These are phyloP conservation scores for Alternaria burnsii DNA, from an alignment of 2,329 filamentous ascomycete species.

Conservation along the genomic window DNA sequence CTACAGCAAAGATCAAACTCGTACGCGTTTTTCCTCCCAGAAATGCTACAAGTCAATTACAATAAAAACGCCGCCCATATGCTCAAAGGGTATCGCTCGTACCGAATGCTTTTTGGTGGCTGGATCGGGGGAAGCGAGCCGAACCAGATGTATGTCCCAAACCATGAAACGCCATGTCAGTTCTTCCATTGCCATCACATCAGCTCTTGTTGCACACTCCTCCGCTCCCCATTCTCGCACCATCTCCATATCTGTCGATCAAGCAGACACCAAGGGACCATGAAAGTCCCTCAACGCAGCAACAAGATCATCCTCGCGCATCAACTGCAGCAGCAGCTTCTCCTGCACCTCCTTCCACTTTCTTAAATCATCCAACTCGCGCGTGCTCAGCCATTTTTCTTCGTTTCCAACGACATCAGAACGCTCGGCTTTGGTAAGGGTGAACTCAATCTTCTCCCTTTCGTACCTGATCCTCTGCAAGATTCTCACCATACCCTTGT, in stretches of 20 bases:
- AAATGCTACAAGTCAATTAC: neutral
- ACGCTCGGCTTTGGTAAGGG: constrained; percentile 83
- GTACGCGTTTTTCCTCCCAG: neutral
- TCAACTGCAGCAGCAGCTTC: constrained; percentile 79
- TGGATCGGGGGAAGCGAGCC: neutral
- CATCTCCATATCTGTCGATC: neutral
- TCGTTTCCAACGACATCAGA: constrained; percentile 86
- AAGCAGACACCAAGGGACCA: constrained; percentile 40
- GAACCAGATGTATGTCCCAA: neutral
- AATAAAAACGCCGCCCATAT: constrained; percentile 13
- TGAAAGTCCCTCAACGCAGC: constrained; percentile 76
- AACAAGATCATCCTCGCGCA: constrained; percentile 83
- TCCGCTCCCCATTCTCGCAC: no score
- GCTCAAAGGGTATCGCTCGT: constrained; percentile 14
- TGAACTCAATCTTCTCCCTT: constrained; percentile 72
- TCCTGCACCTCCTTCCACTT: constrained; percentile 69
- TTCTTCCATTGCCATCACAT: neutral
- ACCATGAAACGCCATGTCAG: constrained; percentile 5
- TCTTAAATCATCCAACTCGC: constrained; percentile 75
- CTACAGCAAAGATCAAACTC: neutral
- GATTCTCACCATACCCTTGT: constrained; percentile 88
- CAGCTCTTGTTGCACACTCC: neutral
- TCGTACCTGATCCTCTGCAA: constrained; percentile 83
- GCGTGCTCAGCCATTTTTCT: constrained; percentile 77
- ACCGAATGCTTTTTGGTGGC: constrained; percentile 13